Conservation (phyloP, 2,329 filamentous ascomycete species). For the Colletotrichum sp. region DNA sequence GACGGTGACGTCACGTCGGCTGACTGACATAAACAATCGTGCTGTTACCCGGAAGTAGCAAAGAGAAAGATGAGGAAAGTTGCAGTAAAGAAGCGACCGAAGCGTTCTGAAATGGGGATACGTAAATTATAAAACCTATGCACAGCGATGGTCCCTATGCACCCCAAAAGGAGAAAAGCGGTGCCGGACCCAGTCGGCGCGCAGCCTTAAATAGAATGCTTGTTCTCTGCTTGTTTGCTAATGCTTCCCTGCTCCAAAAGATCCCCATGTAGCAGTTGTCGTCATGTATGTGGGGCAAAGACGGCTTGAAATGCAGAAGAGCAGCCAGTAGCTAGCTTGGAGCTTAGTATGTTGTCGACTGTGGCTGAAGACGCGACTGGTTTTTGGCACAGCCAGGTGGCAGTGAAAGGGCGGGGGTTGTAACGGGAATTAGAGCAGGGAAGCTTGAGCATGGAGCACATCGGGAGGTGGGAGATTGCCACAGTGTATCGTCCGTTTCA, state of each 20-base stretch:
- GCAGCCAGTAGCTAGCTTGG: background rate
- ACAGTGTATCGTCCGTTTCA: background rate
- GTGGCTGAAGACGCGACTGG: background rate
- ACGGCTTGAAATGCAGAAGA: background rate
- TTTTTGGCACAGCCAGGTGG: background rate
- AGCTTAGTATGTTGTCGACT: background rate
- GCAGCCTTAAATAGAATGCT: slow-evolving; percentile 12
- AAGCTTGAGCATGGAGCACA: background rate
- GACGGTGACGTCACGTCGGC: slow-evolving; percentile 3
- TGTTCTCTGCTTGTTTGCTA: background rate
- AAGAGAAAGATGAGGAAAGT: no score
- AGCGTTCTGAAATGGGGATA: no score
- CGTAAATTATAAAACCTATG: no score
- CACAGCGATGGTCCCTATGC: no score
- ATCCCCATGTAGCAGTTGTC: slow-evolving; percentile 16
- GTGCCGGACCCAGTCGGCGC: background rate
- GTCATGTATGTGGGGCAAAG: slow-evolving; percentile 13
- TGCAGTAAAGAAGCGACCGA: no score
- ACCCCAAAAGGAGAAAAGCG: background rate
- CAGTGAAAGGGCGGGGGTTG: background rate
- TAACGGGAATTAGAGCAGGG: background rate
- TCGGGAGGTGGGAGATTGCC: background rate
- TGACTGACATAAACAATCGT: background rate
- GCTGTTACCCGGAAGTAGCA: no score
- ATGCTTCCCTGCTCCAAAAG: slow-evolving; percentile 7